These are phyloP conservation scores for Exophiala alcalophila DNA, from an alignment of 2,329 filamentous ascomycete species.

Conservation along the genomic window DNA sequence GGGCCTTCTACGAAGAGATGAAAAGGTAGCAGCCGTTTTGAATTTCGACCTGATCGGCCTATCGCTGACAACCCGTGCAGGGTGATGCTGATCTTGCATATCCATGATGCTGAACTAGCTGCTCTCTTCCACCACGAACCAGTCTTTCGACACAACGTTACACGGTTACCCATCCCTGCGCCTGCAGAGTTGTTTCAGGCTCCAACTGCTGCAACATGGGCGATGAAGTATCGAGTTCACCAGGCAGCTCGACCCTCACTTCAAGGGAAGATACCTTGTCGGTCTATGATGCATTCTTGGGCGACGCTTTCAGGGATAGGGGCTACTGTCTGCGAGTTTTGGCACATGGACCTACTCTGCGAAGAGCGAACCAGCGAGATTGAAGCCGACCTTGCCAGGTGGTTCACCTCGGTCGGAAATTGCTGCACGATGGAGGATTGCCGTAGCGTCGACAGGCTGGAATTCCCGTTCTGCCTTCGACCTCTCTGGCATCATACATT, in stretches of 20 bases:
- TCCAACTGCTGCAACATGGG: neutral
- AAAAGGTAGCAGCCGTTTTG: slow-evolving; percentile 1
- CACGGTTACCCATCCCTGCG: slow-evolving; percentile 7
- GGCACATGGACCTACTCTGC: slow-evolving; percentile 13
- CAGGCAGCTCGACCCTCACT: neutral
- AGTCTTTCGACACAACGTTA: slow-evolving; percentile 6
- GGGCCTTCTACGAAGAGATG: slow-evolving; percentile 10
- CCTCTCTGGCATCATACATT: slow-evolving; percentile 19
- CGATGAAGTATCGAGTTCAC: too few species aligned
- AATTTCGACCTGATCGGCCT: neutral
- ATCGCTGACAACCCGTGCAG: slow-evolving; percentile 1
- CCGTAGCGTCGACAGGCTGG: neutral
- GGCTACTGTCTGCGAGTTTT: slow-evolving; percentile 16
- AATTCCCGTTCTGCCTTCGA: slow-evolving; percentile 14
- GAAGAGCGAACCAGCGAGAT: slow-evolving; percentile 6
- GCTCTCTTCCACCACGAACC: slow-evolving; percentile 28
- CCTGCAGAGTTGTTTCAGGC: slow-evolving; percentile 2
- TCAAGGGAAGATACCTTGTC: neutral
- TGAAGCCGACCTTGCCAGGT: slow-evolving; percentile 17
- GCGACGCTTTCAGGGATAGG: slow-evolving; percentile 17
- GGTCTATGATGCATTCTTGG: slow-evolving; percentile 13
- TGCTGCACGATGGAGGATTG: slow-evolving; percentile 2
- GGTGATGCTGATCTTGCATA: slow-evolving; percentile 20
- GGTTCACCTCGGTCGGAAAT: slow-evolving; percentile 7
- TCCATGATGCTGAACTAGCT: slow-evolving; percentile 34